phyloP scores from a whole-genome alignment of 2,329 filamentous ascomycete species.

The Phyllosticta citriasiana region DNA sequence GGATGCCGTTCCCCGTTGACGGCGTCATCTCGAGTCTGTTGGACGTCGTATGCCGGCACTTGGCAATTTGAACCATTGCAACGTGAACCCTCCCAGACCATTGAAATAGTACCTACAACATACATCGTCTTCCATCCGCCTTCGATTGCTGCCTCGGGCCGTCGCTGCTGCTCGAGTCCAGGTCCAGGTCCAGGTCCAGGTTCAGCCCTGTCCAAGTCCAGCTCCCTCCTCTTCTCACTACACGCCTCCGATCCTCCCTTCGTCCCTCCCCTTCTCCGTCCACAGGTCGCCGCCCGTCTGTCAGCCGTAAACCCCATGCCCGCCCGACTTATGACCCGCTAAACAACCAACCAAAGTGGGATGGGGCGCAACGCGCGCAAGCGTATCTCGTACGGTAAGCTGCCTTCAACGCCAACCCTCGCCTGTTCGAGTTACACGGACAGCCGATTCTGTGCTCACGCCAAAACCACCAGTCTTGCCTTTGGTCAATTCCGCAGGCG shows the following conservation, averaged over 20 bases:
- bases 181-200: not conserved
- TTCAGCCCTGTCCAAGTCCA: not conserved
- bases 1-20: not conserved
- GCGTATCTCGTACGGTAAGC: constrained; percentile 44
- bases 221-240: too few species aligned
- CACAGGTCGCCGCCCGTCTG: not conserved
- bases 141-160: not conserved
- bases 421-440: constrained; percentile 5
- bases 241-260: not conserved
- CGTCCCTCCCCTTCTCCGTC: not conserved
- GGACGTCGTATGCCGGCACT: not conserved
- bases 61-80: not conserved
- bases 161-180: not conserved
- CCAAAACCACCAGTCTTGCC: constrained; percentile 49
- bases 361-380: constrained; percentile 45
- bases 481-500: constrained; percentile 63
- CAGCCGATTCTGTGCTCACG: not conserved
- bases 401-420: constrained; percentile 11
- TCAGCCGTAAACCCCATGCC: not conserved
- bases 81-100: not conserved
- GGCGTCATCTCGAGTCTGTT: not conserved
- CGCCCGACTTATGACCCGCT: not conserved
- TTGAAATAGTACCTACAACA: too few species aligned
- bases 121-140: not conserved
- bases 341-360: constrained; percentile 2